These are phyloP conservation scores for Solanum virginianum DNA, from an alignment of 257 asterid genomes.

Conservation along the genomic window DNA sequence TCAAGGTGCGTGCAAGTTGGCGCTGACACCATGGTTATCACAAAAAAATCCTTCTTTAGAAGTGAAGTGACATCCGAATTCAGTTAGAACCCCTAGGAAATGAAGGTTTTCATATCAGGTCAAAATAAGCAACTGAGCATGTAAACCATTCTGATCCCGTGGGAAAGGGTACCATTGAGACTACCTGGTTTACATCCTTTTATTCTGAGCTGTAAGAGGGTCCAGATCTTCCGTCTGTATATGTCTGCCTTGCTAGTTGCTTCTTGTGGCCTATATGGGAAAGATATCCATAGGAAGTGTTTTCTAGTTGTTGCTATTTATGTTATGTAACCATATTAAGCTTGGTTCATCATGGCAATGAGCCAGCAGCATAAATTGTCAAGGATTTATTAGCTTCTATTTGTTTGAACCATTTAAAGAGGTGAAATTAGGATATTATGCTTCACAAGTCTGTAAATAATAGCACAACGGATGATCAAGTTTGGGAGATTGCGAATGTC, in stretches of 20 bases:
- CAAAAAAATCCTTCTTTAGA: neutral
- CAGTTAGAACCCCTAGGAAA: neutral
- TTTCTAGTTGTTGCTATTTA: neutral
- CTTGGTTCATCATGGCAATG: neutral
- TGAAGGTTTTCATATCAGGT: neutral
- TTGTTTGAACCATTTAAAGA: neutral
- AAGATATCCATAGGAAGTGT: neutral
- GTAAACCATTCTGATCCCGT: neutral
- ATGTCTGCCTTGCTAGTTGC: neutral
- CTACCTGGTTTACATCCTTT: neutral
- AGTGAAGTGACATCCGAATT: neutral
- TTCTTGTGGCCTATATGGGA: neutral
- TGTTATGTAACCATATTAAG: neutral
- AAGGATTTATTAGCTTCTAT: neutral
- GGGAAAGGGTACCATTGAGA: neutral
- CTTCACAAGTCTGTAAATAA: neutral
- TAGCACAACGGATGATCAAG: neutral
- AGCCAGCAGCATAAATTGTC: neutral
- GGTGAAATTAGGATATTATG: neutral
- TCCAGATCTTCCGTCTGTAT: neutral
- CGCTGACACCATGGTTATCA: neutral
- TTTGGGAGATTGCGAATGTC: neutral
- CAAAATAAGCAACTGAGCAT: neutral
- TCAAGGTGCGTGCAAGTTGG: neutral
- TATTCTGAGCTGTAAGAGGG: neutral